Conservation (phyloP, 1,284 basidiomycete species). For the Rhodotorula sp. region DNA sequence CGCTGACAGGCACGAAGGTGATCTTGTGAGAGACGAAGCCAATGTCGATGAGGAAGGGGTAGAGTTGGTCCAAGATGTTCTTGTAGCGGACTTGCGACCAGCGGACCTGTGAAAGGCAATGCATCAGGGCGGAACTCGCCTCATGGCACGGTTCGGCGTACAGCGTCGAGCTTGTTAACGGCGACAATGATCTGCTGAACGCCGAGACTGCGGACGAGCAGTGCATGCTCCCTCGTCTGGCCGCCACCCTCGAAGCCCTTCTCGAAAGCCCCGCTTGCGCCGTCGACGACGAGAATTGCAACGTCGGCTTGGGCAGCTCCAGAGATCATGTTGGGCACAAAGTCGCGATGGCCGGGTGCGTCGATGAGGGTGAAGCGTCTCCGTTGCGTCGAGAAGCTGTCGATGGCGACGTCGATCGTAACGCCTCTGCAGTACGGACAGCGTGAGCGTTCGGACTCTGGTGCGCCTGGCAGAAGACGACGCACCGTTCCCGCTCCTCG, state of each 20-base stretch:
- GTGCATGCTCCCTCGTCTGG: constrained; percentile 93
- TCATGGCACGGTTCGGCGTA: constrained; percentile 76
- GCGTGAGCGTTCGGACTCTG: background rate
- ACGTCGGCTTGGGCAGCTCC: constrained; percentile 96
- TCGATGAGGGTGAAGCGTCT: constrained; percentile 87
- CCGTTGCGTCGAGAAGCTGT: constrained; percentile 73
- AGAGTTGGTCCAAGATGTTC: constrained; percentile 72
- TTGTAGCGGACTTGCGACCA: constrained; percentile 83
- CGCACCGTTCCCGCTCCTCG: constrained; percentile 87
- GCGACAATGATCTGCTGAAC: constrained; percentile 89
- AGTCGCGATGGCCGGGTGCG: constrained; percentile 95
- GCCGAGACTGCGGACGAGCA: constrained; percentile 90
- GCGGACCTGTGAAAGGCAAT: constrained; percentile 77
- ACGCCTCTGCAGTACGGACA: constrained; percentile 67
- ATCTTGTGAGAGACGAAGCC: constrained; percentile 80
- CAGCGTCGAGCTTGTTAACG: constrained; percentile 91
- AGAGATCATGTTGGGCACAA: constrained; percentile 99
- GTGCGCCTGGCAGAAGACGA: background rate
- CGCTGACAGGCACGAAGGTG: constrained; percentile 83
- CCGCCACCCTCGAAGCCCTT: constrained; percentile 90
- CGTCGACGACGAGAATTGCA: constrained; percentile 91
- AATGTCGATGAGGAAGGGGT: constrained; percentile 78
- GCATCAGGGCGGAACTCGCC: constrained; percentile 72
- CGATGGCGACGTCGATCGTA: constrained; percentile 93
- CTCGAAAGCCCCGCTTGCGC: constrained; percentile 87